These are phyloP conservation scores for Suillus subluteus DNA, from an alignment of 768 basidiomycete species.

Conservation along the genomic window DNA sequence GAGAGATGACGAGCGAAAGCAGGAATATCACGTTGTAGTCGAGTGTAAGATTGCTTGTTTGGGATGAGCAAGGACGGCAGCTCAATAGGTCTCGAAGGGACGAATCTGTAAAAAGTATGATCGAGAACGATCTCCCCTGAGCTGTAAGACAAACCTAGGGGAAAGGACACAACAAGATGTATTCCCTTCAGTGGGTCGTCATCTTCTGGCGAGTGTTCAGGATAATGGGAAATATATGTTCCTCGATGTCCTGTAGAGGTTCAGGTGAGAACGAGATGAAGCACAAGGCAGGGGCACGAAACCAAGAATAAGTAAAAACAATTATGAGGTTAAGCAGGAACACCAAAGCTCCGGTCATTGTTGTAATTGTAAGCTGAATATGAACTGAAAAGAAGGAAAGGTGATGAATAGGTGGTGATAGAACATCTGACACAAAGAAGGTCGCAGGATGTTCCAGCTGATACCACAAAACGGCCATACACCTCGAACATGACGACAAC, in stretches of 20 bases:
- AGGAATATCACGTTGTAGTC: conserved; percentile 97
- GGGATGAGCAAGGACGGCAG: conserved; percentile 7
- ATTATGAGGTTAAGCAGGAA: background rate
- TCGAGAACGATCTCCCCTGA: background rate
- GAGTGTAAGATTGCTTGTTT: conserved; percentile 80
- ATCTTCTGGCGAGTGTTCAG: conserved; percentile 81
- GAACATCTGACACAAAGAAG: too few relatives aligned
- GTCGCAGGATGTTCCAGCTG: too few relatives aligned
- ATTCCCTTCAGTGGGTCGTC: conserved; percentile 87
- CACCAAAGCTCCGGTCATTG: background rate
- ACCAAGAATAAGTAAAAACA: background rate
- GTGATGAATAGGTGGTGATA: background rate
- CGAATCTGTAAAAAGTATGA: conserved; percentile 57
- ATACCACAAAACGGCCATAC: too few relatives aligned
- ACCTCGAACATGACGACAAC: too few relatives aligned
- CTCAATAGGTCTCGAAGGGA: conserved; percentile 72
- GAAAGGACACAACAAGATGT: conserved; percentile 70
- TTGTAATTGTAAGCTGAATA: background rate
- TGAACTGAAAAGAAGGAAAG: background rate
- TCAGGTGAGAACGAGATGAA: background rate
- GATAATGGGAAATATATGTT: conserved; percentile 77
- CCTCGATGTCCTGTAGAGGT: conserved; percentile 87
- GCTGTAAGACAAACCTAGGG: conserved; percentile 64
- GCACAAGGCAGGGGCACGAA: background rate
- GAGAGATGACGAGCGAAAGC: conserved; percentile 93